These are phyloP conservation scores for Trypanosoma lewisi DNA, from an alignment of 208 protist species.

Conservation along the genomic window DNA sequence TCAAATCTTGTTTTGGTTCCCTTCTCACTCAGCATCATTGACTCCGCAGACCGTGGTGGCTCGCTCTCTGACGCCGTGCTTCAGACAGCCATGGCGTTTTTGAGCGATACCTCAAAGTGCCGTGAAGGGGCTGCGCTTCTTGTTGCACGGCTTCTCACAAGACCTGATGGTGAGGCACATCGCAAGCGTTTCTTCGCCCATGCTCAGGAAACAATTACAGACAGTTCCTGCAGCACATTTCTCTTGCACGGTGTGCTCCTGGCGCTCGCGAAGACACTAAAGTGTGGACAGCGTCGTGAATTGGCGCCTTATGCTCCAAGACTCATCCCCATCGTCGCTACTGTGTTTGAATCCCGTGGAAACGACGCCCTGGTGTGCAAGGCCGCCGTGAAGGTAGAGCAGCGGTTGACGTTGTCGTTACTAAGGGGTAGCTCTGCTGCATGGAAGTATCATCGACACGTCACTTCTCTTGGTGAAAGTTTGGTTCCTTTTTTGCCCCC, in stretches of 20 bases:
- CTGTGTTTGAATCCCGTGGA: conserved; percentile 26
- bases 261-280: conserved; percentile 89
- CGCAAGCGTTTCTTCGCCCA: conserved; percentile 65
- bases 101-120: conserved; percentile 86
- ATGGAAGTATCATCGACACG: conserved; percentile 91
- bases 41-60: conserved; percentile 44
- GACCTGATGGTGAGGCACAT: conserved; percentile 79
- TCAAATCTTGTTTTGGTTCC: conserved; percentile 95
- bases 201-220: conserved; percentile 35
- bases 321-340: conserved; percentile 45
- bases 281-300: conserved; percentile 88
- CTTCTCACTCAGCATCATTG: conserved; percentile 93
- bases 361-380: conserved; percentile 82
- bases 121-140: conserved; percentile 91
- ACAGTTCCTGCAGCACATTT: conserved; percentile 12
- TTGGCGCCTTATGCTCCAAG: conserved; percentile 57
- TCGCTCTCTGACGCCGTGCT: conserved; percentile 79
- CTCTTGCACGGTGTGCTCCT: conserved; percentile 80
- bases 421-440: conserved; percentile 75
- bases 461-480: conserved; percentile 68
- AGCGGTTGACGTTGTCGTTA: conserved; percentile 89
- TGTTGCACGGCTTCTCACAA: conserved; percentile 86
- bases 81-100: conserved; percentile 58
- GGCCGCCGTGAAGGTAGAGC: conserved; percentile 85
- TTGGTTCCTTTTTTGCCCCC: conserved; percentile 24